phyloP scores from a whole-genome alignment of 352 stramenopile genomes.

The Phytopythium sindhum region DNA sequence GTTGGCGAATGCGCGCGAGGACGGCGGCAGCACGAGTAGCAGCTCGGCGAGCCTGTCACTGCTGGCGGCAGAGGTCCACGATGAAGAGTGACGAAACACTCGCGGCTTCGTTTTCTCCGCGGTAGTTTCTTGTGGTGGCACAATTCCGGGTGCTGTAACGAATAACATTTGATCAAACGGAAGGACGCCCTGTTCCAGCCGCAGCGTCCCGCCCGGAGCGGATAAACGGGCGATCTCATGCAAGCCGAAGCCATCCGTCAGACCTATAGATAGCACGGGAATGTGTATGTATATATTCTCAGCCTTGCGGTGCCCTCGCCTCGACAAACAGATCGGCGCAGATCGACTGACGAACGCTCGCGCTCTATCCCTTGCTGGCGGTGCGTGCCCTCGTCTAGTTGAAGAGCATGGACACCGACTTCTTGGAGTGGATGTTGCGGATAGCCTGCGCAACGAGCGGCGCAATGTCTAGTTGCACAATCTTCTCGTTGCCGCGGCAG shows the following conservation, averaged over 20 bases:
- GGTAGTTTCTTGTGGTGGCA: neutral
- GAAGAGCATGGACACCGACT: constrained; percentile 99
- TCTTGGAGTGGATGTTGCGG: constrained; percentile 99
- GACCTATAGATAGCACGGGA: neutral
- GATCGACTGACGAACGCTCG: neutral
- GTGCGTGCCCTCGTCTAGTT: constrained; percentile 80
- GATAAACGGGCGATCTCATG: neutral
- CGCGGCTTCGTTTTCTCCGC: neutral
- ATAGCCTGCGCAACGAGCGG: constrained; percentile 98
- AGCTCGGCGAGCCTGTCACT: constrained; percentile 16
- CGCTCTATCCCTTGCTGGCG: neutral
- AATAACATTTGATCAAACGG: neutral
- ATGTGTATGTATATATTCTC: constrained; percentile 1
- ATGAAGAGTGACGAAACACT: constrained; percentile 13
- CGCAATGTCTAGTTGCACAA: constrained; percentile 97
- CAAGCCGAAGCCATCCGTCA: neutral
- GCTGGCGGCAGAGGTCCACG: constrained; percentile 26
- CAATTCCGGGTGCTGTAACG: neutral
- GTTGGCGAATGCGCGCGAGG: constrained; percentile 42
- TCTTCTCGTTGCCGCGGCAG: constrained; percentile 96
- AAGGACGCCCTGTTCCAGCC: neutral
- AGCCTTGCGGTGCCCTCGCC: neutral
- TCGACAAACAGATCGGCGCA: neutral
- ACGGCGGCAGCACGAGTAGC: constrained; percentile 8
- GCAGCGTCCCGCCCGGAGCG: neutral